Conservation (phyloP, 352 stramenopile genomes). For the Pythium sp. region DNA sequence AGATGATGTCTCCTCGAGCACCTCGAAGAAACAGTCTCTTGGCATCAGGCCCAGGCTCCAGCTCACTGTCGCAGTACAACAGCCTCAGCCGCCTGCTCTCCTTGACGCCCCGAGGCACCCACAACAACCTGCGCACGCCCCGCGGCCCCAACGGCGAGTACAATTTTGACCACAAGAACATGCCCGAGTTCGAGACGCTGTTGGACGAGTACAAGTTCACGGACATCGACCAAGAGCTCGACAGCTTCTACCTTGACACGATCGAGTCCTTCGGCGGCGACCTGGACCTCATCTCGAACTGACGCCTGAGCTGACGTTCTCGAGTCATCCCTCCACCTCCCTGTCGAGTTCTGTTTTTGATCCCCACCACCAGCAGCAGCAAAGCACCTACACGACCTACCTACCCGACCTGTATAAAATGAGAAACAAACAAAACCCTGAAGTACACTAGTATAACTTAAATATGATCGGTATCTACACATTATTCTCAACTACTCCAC, state of each 20-base stretch:
- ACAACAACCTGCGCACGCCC: slow-evolving; percentile 24
- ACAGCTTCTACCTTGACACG: slow-evolving; percentile 78
- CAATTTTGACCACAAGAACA: slow-evolving; percentile 43
- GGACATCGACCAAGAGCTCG: slow-evolving; percentile 80
- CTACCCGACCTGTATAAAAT: slow-evolving; percentile 1
- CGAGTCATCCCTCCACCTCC: not conserved
- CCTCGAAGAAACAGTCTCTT: slow-evolving; percentile 10
- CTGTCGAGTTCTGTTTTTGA: slow-evolving; percentile 2
- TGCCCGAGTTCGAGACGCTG: slow-evolving; percentile 69
- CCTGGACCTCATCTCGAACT: slow-evolving; percentile 62
- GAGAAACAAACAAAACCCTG: not conserved
- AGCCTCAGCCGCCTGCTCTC: slow-evolving; percentile 1
- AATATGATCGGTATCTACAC: slow-evolving; percentile 2
- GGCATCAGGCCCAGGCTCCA: slow-evolving; percentile 18
- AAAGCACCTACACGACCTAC: not conserved
- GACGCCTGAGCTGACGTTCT: not conserved
- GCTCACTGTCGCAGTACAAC: slow-evolving; percentile 18
- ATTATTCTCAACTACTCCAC: not conserved
- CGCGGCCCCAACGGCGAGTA: slow-evolving; percentile 22
- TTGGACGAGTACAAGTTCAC: slow-evolving; percentile 78
- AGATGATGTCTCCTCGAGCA: slow-evolving; percentile 25
- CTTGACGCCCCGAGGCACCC: slow-evolving; percentile 6
- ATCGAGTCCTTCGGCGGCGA: slow-evolving; percentile 62
- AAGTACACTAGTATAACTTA: slow-evolving; percentile 5
- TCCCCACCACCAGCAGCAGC: not conserved